phyloP scores from a whole-genome alignment of 345 rosid genomes.

The Citrus sp. region DNA sequence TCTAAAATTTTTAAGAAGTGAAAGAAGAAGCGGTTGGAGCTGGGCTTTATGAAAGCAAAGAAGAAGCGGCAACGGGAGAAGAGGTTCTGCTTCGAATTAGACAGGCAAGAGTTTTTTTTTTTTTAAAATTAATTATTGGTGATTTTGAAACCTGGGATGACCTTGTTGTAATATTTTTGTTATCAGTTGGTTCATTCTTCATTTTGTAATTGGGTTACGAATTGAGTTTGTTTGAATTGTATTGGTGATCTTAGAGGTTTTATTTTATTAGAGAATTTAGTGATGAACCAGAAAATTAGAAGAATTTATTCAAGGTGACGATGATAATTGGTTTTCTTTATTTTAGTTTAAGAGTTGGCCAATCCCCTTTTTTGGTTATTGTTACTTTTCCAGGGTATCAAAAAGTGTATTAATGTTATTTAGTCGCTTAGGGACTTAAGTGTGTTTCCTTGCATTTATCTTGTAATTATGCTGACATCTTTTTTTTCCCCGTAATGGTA shows the following conservation, averaged over 20 bases:
- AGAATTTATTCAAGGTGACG: neutral
- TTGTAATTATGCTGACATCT: too few species aligned
- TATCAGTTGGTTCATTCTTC: too few species aligned
- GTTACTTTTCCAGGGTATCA: neutral
- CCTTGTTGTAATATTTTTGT: neutral
- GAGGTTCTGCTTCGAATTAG: too few species aligned
- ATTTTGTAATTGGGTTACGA: neutral
- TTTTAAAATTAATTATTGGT: neutral
- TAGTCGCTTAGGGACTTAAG: neutral
- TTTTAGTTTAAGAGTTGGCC: too few species aligned
- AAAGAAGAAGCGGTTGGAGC: constrained; percentile 15
- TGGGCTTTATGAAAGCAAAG: too few species aligned
- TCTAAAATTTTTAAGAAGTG: too few species aligned
- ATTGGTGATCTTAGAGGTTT: neutral
- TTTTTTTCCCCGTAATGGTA: too few species aligned
- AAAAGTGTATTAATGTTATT: neutral
- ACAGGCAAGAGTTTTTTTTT: constrained; percentile 18
- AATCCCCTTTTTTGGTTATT: neutral
- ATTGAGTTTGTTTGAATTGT: neutral
- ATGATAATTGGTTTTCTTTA: too few species aligned
- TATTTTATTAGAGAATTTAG: neutral
- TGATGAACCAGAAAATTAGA: neutral
- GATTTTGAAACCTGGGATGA: neutral
- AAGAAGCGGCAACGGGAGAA: too few species aligned
- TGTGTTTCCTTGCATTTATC: too few species aligned